These are phyloP conservation scores for Amanita polypyramis DNA, from an alignment of 768 basidiomycete genomes.

Conservation along the genomic window DNA sequence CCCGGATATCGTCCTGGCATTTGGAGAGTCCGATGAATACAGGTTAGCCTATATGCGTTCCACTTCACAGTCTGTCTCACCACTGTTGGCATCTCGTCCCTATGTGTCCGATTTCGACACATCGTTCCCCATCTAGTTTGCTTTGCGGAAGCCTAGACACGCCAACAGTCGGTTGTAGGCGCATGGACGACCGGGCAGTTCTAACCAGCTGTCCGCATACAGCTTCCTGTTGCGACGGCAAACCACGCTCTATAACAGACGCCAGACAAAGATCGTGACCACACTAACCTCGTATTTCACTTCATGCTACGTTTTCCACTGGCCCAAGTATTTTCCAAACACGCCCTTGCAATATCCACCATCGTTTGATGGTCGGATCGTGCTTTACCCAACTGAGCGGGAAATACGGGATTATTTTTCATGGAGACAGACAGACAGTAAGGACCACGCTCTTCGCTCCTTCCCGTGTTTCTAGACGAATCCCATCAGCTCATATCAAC, in stretches of 20 bases:
- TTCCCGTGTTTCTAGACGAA: not conserved
- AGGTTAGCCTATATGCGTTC: conserved; percentile 40
- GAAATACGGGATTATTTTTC: conserved; percentile 87
- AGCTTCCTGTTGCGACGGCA: conserved; percentile 83
- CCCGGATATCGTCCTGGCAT: conserved; percentile 76
- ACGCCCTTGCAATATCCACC: conserved; percentile 72
- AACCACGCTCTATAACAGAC: conserved; percentile 74
- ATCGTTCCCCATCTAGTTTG: not conserved
- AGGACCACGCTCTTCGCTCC: conserved; percentile 18
- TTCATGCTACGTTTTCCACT: conserved; percentile 80
- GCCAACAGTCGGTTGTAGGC: conserved; percentile 1
- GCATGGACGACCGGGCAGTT: not conserved
- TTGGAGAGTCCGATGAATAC: conserved; percentile 97
- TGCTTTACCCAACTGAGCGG: conserved; percentile 64
- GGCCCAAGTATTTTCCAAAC: conserved; percentile 72
- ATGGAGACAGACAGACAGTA: conserved; percentile 96
- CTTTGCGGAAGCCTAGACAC: not conserved
- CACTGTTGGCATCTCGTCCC: not conserved
- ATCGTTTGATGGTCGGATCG: conserved; percentile 84
- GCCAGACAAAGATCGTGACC: conserved; percentile 79
- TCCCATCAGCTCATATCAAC: conserved; percentile 84
- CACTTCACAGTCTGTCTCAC: not conserved
- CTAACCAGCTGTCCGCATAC: conserved; percentile 7
- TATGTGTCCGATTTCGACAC: not conserved
- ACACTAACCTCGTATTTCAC: conserved; percentile 84